A percentile compares a stretch with the other conserved stretches of the same genome.
These are phyloP conservation scores for Athelia psychrophila DNA, from an alignment of 1,284 basidiomycete species.

Conservation along the genomic window DNA sequence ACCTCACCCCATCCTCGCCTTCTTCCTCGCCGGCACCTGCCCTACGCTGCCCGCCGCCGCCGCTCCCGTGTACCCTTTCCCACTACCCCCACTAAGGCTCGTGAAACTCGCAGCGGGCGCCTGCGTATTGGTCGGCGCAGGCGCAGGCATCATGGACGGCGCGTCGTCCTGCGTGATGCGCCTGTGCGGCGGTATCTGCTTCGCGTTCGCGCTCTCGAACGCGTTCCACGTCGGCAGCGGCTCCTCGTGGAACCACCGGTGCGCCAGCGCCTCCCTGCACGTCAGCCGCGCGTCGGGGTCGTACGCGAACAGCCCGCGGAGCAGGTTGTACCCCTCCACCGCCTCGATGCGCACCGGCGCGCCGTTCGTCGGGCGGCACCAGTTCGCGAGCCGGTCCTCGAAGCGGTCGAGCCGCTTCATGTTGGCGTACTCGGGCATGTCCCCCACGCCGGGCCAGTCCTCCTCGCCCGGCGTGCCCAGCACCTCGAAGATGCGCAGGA, in stretches of 20 bases:
- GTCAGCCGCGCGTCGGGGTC: constrained; percentile 88
- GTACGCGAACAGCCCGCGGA: constrained; percentile 84
- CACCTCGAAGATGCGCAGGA: constrained; percentile 93
- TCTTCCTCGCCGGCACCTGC: constrained; percentile 36
- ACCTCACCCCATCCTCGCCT: constrained; percentile 41
- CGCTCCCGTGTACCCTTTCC: constrained; percentile 27
- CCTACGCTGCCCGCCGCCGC: constrained; percentile 28
- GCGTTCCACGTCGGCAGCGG: constrained; percentile 71
- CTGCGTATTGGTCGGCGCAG: constrained; percentile 37
- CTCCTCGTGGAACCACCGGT: constrained; percentile 81
- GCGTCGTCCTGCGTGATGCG: constrained; percentile 78
- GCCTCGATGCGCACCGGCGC: constrained; percentile 47
- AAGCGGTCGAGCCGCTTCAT: constrained; percentile 83
- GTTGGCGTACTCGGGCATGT: constrained; percentile 87
- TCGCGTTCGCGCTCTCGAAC: constrained; percentile 50
- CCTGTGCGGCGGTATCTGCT: constrained; percentile 68
- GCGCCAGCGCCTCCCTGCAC: constrained; percentile 77
- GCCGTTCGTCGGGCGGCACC: constrained; percentile 60
- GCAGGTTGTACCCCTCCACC: constrained; percentile 75
- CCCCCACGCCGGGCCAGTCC: constrained; percentile 85
- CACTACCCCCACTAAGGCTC: constrained; percentile 45
- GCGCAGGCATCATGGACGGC: constrained; percentile 70
- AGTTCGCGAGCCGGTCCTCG: constrained; percentile 65
- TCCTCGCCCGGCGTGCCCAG: constrained; percentile 87
- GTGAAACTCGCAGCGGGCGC: constrained; percentile 43